Conservation (phyloP, 78 protist species). For the Dictyostelium brefeldianum region DNA sequence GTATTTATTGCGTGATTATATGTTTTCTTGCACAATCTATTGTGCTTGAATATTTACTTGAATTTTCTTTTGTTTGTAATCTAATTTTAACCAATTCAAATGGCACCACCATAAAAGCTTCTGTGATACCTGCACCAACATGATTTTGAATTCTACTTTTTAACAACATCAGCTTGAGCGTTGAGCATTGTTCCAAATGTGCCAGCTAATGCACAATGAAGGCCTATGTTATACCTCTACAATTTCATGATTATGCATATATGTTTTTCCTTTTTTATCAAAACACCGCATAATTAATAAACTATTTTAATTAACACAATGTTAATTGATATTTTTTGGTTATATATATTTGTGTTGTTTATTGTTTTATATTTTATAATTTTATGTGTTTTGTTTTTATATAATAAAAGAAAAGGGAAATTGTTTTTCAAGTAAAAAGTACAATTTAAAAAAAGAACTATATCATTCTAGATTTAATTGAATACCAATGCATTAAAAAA, state of each 20-base stretch:
- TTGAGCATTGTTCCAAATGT: slow-evolving; percentile 86
- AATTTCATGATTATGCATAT: too few species aligned
- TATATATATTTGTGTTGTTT: background rate
- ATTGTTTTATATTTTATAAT: background rate
- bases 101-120: slow-evolving; percentile 90
- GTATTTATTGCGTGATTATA: background rate
- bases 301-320: too few species aligned
- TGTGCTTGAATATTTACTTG: slow-evolving; percentile 72
- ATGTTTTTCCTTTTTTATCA: too few species aligned
- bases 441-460: background rate
- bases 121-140: slow-evolving; percentile 88
- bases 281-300: too few species aligned
- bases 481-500: too few species aligned
- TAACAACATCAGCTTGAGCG: slow-evolving; percentile 93
- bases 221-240: too few species aligned
- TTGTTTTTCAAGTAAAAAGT: background rate
- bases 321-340: too few species aligned
- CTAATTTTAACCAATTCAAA: slow-evolving; percentile 92
- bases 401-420: background rate
- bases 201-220: slow-evolving; percentile 92
- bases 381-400: too few species aligned
- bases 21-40: slow-evolving; percentile 71
- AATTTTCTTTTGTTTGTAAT: slow-evolving; percentile 87
- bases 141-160: slow-evolving; percentile 88
- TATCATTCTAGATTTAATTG: background rate